A percentile compares a stretch with the other conserved stretches of the same genome.
phyloP scores from a whole-genome alignment of 1,284 basidiomycete species.

The Ceratobasidium theobromae region DNA sequence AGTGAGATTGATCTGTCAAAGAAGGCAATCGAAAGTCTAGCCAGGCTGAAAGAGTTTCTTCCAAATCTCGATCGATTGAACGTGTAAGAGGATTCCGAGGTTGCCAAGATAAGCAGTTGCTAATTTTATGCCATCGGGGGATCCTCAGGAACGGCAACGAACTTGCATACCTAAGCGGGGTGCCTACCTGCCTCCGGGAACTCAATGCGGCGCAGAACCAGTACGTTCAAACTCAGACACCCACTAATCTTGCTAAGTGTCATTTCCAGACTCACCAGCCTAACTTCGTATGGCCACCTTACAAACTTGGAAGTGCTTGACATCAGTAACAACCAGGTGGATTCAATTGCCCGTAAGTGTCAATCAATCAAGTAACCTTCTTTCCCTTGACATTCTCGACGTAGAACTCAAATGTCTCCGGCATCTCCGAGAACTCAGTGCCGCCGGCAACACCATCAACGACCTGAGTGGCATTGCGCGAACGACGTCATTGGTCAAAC shows the following conservation, averaged over 20 bases:
- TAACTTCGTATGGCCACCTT: conserved; percentile 89
- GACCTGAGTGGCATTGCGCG: conserved; percentile 77
- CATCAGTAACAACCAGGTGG: conserved; percentile 87
- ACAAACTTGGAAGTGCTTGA: conserved; percentile 85
- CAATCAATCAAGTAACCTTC: not conserved
- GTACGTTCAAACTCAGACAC: conserved; percentile 48
- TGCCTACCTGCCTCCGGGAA: conserved; percentile 75
- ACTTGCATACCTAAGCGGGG: conserved; percentile 83
- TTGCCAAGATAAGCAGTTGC: conserved; percentile 4
- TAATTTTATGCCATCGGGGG: not conserved
- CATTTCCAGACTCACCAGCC: conserved; percentile 63
- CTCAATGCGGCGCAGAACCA: conserved; percentile 78
- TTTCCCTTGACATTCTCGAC: conserved; percentile 2
- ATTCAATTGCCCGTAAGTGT: conserved; percentile 78
- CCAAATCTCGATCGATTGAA: conserved; percentile 80
- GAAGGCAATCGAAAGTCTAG: conserved; percentile 84
- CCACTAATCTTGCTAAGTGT: not conserved
- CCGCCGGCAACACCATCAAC: conserved; percentile 79
- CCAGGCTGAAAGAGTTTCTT: conserved; percentile 90
- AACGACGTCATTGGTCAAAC: conserved; percentile 77
- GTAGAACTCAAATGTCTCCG: conserved; percentile 80
- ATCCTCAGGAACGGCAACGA: conserved; percentile 71
- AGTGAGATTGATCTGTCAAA: conserved; percentile 73
- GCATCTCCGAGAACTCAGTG: conserved; percentile 85
- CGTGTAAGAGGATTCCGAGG: conserved; percentile 57